phyloP scores from a whole-genome alignment of 495 filamentous ascomycete species.

The Clohesyomyces aquaticus region DNA sequence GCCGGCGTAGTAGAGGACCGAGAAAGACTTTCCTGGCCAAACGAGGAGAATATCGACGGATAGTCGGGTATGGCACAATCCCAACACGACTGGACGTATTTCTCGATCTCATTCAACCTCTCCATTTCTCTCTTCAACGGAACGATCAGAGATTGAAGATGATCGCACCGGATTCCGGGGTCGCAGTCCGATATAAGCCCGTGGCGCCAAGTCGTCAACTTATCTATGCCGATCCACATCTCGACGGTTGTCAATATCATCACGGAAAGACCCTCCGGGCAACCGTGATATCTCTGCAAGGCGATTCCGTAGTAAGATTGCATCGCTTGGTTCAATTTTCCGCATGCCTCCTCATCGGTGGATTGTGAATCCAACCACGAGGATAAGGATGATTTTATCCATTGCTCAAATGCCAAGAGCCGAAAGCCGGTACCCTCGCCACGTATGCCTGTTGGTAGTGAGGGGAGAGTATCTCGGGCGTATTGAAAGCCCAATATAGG shows the following conservation, averaged over 20 bases:
- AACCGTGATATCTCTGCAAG: not conserved
- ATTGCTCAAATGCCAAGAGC: not conserved
- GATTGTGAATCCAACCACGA: constrained; percentile 46
- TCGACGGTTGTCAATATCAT: not conserved
- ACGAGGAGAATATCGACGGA: not conserved
- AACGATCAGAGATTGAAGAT: constrained; percentile 57
- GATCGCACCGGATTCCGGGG: constrained; percentile 49
- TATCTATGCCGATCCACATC: not conserved
- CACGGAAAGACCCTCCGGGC: not conserved
- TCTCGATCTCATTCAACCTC: constrained; percentile 54
- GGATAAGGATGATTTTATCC: not conserved
- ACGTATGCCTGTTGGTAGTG: too few relatives aligned
- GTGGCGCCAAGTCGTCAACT: constrained; percentile 47
- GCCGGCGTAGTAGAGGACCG: not conserved
- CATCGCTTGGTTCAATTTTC: not conserved
- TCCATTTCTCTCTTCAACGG: constrained; percentile 55
- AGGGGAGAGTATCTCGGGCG: too few relatives aligned
- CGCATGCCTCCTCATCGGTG: constrained; percentile 27
- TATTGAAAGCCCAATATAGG: too few relatives aligned
- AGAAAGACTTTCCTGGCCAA: not conserved
- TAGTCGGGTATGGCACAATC: not conserved
- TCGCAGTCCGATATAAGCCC: constrained; percentile 57
- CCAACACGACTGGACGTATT: constrained; percentile 51
- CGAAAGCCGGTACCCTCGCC: not conserved
- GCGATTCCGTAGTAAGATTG: not conserved